phyloP scores from a whole-genome alignment of 495 filamentous ascomycete species.

The Trichoderma orchidacearum region DNA sequence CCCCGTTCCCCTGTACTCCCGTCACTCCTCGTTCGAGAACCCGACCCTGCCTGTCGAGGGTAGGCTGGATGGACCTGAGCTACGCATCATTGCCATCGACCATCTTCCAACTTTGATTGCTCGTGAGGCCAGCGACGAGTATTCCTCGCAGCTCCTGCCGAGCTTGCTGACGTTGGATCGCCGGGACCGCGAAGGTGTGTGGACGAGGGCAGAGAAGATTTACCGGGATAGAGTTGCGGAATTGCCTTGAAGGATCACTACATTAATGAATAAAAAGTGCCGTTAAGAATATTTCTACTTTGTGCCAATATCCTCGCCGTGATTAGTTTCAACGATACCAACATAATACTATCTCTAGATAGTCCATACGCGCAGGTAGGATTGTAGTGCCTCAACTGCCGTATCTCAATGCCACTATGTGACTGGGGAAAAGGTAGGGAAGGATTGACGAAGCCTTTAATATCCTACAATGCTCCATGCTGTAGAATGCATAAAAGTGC shows the following conservation, averaged over 20 bases:
- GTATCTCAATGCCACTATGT: too few relatives aligned
- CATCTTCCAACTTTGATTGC: slow-evolving; percentile 81
- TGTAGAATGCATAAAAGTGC: too few relatives aligned
- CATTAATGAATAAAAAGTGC: too few relatives aligned
- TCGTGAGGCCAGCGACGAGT: slow-evolving; percentile 37
- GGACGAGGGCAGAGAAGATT: slow-evolving; percentile 69
- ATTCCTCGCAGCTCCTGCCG: slow-evolving; percentile 44
- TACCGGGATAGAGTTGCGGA: slow-evolving; percentile 69
- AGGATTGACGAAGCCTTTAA: too few relatives aligned
- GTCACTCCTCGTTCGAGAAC: slow-evolving; percentile 68
- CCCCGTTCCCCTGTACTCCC: slow-evolving; percentile 72
- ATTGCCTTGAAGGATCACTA: background rate
- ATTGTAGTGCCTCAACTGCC: too few relatives aligned
- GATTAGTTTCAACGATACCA: too few relatives aligned
- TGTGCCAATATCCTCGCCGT: too few relatives aligned
- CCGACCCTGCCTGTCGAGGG: slow-evolving; percentile 66
- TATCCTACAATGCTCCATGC: too few relatives aligned
- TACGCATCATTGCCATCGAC: slow-evolving; percentile 78
- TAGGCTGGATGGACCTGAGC: slow-evolving; percentile 38
- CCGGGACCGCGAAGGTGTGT: slow-evolving; percentile 57
- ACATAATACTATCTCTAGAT: too few relatives aligned
- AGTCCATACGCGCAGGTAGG: too few relatives aligned
- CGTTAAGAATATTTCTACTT: too few relatives aligned
- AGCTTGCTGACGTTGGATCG: slow-evolving; percentile 67
- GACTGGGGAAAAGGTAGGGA: too few relatives aligned